These are phyloP conservation scores for Colletotrichum euphorbiae DNA, from an alignment of 2,329 filamentous ascomycete species.

Conservation along the genomic window DNA sequence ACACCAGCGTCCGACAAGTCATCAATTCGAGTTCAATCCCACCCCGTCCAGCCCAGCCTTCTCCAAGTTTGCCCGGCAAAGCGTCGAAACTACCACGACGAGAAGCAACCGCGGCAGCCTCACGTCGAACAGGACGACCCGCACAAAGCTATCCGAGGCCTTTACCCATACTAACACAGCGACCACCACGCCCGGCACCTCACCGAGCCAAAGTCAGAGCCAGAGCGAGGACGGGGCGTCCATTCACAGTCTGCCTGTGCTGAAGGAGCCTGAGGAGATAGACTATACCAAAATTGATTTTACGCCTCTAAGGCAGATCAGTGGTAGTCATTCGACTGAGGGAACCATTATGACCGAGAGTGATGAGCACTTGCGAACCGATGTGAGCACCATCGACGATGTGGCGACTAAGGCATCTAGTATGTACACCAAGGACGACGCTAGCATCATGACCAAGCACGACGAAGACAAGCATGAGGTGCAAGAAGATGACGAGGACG, in stretches of 20 bases:
- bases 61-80: slow-evolving; percentile 70
- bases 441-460: slow-evolving; percentile 23
- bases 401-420: slow-evolving; percentile 45
- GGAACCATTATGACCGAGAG: slow-evolving; percentile 39
- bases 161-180: slow-evolving; percentile 71
- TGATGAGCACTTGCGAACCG: slow-evolving; percentile 40
- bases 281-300: slow-evolving; percentile 71
- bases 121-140: slow-evolving; percentile 77
- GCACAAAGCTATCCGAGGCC: slow-evolving; percentile 77
- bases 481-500: slow-evolving; percentile 48
- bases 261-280: slow-evolving; percentile 63
- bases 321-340: slow-evolving; percentile 53
- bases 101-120: slow-evolving; percentile 79
- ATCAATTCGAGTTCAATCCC: slow-evolving; percentile 85
- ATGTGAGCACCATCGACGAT: slow-evolving; percentile 44
- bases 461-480: slow-evolving; percentile 36
- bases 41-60: slow-evolving; percentile 80
- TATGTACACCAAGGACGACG: slow-evolving; percentile 43
- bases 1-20: slow-evolving; percentile 77
- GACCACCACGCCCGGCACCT: slow-evolving; percentile 63
- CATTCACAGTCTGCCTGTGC: slow-evolving; percentile 54
- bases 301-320: slow-evolving; percentile 60
- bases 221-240: slow-evolving; percentile 65
- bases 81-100: slow-evolving; percentile 71
- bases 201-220: slow-evolving; percentile 65